Evolutionary conservation across 441 rosid species (phyloP), one percentile per base, ranked within the genome.

Genomic region (Breynia disticha): DNA sequence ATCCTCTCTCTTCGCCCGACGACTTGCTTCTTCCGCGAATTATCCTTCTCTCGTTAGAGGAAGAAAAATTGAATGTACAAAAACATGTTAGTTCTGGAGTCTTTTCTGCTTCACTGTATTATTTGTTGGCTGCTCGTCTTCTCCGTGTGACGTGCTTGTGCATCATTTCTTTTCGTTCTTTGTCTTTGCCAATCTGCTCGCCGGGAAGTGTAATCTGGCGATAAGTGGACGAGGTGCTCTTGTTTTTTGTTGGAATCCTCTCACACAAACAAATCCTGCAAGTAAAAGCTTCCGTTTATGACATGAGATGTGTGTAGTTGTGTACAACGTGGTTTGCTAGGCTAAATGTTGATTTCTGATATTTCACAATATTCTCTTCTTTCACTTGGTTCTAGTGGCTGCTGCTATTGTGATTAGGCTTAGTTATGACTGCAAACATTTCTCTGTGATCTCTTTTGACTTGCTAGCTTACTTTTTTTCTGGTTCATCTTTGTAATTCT

Each of bases 241-340:
- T 55, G 75, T 56, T 61, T 73, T 72, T 41, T 66, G 86, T 41
- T 94, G 95, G 60, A 94, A 94, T 22, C 96, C 97, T 52, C 97
- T 81, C 42, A 94, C 95, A 57, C 99, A 94, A 56, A 94, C 91
- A 66, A 87, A 94, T 55, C 97, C 97, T 93, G 81, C 79, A 69
- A 48, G 65, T 38, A 47, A 54, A 16, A 43, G 22, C 56, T 64
- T 57, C 52, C 15, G 45, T 22, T 11, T 41, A 45, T 49, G 22
- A 48, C 41, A 39, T 11, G 11, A 16, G 35, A 28, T 28, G 35
- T 28, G 35, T 28, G 8, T 28, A 28, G n/a, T n/a, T n/a, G n/a
- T n/a, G n/a, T n/a, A n/a, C n/a, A n/a, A n/a, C n/a, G n/a, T n/a
- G n/a, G n/a, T n/a, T n/a, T n/a, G n/a, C n/a, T n/a, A n/a, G n/a